These are phyloP conservation scores for Athelia sp. DNA, from an alignment of 1,284 basidiomycete species.

Conservation along the genomic window DNA sequence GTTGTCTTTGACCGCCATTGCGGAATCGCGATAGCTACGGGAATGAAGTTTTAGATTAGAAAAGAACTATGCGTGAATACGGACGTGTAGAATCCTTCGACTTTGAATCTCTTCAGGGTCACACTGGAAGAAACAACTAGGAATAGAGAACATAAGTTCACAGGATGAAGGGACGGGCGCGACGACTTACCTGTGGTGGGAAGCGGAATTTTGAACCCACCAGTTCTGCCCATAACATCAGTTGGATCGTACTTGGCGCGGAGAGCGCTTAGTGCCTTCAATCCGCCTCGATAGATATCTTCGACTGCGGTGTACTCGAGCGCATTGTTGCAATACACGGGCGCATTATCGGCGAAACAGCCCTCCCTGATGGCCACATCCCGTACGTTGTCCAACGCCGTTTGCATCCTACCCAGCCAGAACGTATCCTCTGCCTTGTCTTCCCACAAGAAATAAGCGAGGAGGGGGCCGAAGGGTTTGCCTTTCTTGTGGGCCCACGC, in stretches of 20 bases:
- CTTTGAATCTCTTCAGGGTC: too few relatives aligned
- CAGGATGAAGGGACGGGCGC: too few relatives aligned
- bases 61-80: too few relatives aligned
- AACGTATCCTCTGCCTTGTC: constrained; percentile 15
- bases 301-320: background rate
- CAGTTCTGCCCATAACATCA: background rate
- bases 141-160: too few relatives aligned
- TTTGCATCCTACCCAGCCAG: constrained; percentile 18
- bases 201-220: background rate
- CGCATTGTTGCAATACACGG: background rate
- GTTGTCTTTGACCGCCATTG: too few relatives aligned
- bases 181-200: background rate
- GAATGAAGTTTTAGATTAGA: too few relatives aligned
- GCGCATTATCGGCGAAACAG: background rate
- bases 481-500: constrained; percentile 20
- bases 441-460: constrained; percentile 20
- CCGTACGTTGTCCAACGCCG: constrained; percentile 8
- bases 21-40: too few relatives aligned
- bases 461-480: constrained; percentile 16
- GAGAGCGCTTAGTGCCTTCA: background rate
- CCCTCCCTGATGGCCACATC: background rate
- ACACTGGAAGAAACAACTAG: too few relatives aligned
- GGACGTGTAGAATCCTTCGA: too few relatives aligned
- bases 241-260: background rate
- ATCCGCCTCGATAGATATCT: background rate